phyloP scores from a whole-genome alignment of 805 yeast species.

The Saccharomycopsis sp. region DNA sequence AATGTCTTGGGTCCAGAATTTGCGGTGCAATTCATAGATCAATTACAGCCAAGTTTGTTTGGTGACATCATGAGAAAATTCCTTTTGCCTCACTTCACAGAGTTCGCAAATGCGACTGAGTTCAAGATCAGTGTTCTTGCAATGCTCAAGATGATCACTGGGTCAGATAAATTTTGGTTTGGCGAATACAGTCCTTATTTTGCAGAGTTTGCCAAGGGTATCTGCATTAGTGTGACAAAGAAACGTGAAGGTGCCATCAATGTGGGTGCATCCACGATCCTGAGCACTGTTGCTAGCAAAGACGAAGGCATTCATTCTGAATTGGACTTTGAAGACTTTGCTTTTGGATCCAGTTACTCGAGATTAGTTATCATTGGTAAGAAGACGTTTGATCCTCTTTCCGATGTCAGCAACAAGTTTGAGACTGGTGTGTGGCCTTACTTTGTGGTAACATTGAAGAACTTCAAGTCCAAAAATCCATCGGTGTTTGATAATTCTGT shows the following conservation, averaged over 20 bases:
- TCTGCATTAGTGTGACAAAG: constrained; percentile 37
- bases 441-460: not conserved
- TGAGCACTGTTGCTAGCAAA: constrained; percentile 32
- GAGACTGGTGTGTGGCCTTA: not conserved
- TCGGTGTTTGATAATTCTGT: not conserved
- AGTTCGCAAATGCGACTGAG: constrained; percentile 40
- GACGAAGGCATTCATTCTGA: constrained; percentile 33
- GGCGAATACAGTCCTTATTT: constrained; percentile 32
- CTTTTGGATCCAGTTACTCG: constrained; percentile 85
- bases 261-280: too few species aligned
- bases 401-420: constrained; percentile 33
- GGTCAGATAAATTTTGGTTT: constrained; percentile 25
- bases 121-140: constrained; percentile 51
- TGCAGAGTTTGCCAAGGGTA: constrained; percentile 27
- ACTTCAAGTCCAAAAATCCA: not conserved
- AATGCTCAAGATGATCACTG: constrained; percentile 34
- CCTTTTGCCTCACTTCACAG: constrained; percentile 42
- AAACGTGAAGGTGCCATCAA: constrained; percentile 35
- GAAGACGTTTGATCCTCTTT: constrained; percentile 65
- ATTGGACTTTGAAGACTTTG: constrained; percentile 59
- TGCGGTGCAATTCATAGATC: constrained; percentile 58
- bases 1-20: constrained; percentile 40
- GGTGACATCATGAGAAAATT: constrained; percentile 43
- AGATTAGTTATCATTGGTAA: constrained; percentile 56
- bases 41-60: constrained; percentile 59